These are phyloP conservation scores for Neonectria coccinea DNA, from an alignment of 2,329 filamentous ascomycete species.

Conservation along the genomic window DNA sequence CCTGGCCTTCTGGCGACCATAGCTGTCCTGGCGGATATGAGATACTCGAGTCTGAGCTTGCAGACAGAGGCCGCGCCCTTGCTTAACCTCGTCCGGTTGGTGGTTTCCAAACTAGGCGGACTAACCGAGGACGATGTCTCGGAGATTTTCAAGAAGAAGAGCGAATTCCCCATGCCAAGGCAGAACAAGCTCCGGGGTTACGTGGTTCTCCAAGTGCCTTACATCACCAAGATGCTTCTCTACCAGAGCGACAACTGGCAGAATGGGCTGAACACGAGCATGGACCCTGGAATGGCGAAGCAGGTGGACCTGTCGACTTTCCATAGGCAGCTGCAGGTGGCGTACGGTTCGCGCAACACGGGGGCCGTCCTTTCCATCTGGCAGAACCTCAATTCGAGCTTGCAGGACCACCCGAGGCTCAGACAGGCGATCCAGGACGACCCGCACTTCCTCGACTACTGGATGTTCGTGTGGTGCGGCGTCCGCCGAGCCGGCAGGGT, in stretches of 20 bases:
- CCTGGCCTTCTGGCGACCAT: constrained; percentile 51
- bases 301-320: constrained; percentile 33
- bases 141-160: constrained; percentile 31
- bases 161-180: constrained; percentile 35
- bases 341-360: constrained; percentile 47
- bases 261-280: constrained; percentile 8
- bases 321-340: constrained; percentile 47
- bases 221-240: constrained; percentile 40
- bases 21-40: constrained; percentile 47
- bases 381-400: constrained; percentile 46
- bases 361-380: constrained; percentile 49
- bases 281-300: constrained; percentile 19
- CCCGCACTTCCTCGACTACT: constrained; percentile 54
- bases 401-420: constrained; percentile 43
- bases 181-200: constrained; percentile 42
- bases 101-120: constrained; percentile 32
- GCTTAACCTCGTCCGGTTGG: constrained; percentile 43
- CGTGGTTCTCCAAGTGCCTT: constrained; percentile 47
- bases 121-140: constrained; percentile 38
- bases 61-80: constrained; percentile 45
- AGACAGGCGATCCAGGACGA: constrained; percentile 47
- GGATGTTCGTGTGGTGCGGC: constrained; percentile 56
- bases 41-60: constrained; percentile 24
- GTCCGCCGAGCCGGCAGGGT: constrained; percentile 45
- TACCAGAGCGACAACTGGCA: constrained; percentile 41